A percentile compares a stretch with the other conserved stretches of the same genome.
Evolutionary conservation across 169 alveolate species (phyloP).

Genomic region (Hepatocystis sp.): DNA sequence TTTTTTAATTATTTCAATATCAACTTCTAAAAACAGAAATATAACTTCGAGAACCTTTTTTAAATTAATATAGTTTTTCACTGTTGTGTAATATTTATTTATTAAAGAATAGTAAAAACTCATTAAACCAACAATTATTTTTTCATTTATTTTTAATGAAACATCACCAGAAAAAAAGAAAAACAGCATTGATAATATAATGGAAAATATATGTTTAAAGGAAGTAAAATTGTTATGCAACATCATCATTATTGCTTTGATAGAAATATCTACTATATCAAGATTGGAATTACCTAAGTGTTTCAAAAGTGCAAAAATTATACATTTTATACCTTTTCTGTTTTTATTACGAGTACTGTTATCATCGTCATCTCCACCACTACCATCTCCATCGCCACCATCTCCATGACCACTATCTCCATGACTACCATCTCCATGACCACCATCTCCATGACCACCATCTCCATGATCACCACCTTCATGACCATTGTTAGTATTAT

Average conservation of each 20-base stretch:
- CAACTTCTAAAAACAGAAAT: slow-evolving; percentile 60
- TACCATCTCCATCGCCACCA: too few species aligned
- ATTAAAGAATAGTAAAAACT: slow-evolving; percentile 73
- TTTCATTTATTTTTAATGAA: slow-evolving; percentile 63
- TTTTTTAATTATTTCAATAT: slow-evolving; percentile 58
- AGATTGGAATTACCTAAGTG: slow-evolving; percentile 72
- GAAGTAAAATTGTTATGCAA: slow-evolving; percentile 65
- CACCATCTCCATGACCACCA: too few species aligned
- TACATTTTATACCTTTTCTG: slow-evolving; percentile 36
- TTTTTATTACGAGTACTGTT: slow-evolving; percentile 13
- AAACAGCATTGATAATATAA: slow-evolving; percentile 66
- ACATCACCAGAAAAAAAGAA: slow-evolving; percentile 52
- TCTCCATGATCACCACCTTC: too few species aligned
- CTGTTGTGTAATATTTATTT: slow-evolving; percentile 66
- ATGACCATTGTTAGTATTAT: too few species aligned
- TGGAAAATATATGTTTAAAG: slow-evolving; percentile 59
- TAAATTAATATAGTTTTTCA: slow-evolving; percentile 67
- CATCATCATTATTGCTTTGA: slow-evolving; percentile 76
- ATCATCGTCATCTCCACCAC: too few species aligned
- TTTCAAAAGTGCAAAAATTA: slow-evolving; percentile 71
- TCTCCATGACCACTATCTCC: too few species aligned
- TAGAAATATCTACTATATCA: slow-evolving; percentile 64
- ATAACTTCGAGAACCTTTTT: slow-evolving; percentile 66
- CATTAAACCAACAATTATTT: slow-evolving; percentile 75
- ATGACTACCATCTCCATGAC: too few species aligned